Evolutionary conservation across 192 early-diverging fungal genomes (phyloP).

Genomic region (Coemansia sp.): DNA sequence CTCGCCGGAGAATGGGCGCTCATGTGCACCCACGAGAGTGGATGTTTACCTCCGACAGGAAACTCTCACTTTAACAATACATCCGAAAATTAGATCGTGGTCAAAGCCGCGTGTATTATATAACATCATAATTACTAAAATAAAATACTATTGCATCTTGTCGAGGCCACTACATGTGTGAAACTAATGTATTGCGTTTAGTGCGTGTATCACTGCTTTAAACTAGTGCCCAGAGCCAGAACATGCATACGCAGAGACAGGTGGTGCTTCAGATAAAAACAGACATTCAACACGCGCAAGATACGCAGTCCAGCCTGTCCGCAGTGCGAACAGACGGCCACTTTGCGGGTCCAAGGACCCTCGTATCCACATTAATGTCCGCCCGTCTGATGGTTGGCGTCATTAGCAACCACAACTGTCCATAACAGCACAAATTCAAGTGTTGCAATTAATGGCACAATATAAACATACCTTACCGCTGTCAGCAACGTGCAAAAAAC

Average conservation of each 20-base stretch:
- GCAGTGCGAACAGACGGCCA: slow-evolving; percentile 28
- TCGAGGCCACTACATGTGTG: neutral
- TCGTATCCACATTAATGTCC: slow-evolving; percentile 48
- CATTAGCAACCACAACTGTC: slow-evolving; percentile 22
- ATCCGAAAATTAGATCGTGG: neutral
- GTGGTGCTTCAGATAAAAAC: slow-evolving; percentile 42
- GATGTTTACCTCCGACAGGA: neutral
- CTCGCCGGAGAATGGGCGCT: neutral
- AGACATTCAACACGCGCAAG: slow-evolving; percentile 52
- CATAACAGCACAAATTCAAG: neutral
- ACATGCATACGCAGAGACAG: neutral
- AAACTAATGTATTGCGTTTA: neutral
- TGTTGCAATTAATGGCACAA: neutral
- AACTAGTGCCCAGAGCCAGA: neutral
- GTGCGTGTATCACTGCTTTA: neutral
- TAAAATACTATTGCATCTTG: neutral
- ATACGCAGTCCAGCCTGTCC: slow-evolving; percentile 44
- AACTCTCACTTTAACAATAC: neutral
- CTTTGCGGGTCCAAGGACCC: slow-evolving; percentile 32
- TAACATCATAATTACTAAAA: neutral
- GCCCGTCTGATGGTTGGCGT: slow-evolving; percentile 50
- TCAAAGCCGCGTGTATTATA: neutral
- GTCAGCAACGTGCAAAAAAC: neutral
- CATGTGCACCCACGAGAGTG: neutral
- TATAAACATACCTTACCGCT: neutral